These are phyloP conservation scores for Jamesozyma hellenica DNA, from an alignment of 805 yeast species.

Conservation along the genomic window DNA sequence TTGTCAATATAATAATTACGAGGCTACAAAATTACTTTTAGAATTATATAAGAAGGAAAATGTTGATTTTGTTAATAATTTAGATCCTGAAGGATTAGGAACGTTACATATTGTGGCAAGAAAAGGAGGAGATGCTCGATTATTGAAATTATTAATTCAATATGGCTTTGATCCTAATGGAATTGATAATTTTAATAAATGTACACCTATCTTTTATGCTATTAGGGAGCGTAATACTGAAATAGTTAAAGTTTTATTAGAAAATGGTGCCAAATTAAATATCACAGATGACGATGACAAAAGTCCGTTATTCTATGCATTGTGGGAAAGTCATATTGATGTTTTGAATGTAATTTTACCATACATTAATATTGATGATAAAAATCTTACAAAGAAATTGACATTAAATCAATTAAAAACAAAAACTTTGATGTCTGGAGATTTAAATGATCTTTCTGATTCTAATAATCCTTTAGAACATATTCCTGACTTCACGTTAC, in stretches of 20 bases:
- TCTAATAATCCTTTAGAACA: slow-evolving; percentile 34
- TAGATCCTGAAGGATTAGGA: slow-evolving; percentile 79
- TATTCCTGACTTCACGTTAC: slow-evolving; percentile 83
- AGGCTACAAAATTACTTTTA: slow-evolving; percentile 56
- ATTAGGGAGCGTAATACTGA: slow-evolving; percentile 72
- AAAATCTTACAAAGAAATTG: slow-evolving; percentile 3
- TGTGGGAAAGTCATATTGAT: slow-evolving; percentile 87
- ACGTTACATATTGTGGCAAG: slow-evolving; percentile 86
- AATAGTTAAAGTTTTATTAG: slow-evolving; percentile 61
- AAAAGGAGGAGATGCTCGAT: slow-evolving; percentile 56
- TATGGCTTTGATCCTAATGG: slow-evolving; percentile 71
- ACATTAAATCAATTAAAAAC: slow-evolving; percentile 1
- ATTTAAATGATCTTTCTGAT: slow-evolving; percentile 8
- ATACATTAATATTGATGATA: slow-evolving; percentile 1
- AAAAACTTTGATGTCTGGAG: slow-evolving; percentile 7
- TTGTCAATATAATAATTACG: slow-evolving; percentile 71
- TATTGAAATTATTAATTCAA: slow-evolving; percentile 59
- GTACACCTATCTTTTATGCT: slow-evolving; percentile 91
- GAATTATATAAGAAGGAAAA: slow-evolving; percentile 13
- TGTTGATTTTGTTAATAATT: slow-evolving; percentile 8
- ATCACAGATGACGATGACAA: slow-evolving; percentile 70
- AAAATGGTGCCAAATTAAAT: slow-evolving; percentile 59
- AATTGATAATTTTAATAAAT: slow-evolving; percentile 74
- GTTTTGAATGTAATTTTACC: slow-evolving; percentile 58
- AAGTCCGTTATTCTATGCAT: slow-evolving; percentile 78